Evolutionary conservation across 352 stramenopile species (phyloP), one percentile per base, ranked within the genome.

Genomic region (Phytophthora agathidicida): DNA sequence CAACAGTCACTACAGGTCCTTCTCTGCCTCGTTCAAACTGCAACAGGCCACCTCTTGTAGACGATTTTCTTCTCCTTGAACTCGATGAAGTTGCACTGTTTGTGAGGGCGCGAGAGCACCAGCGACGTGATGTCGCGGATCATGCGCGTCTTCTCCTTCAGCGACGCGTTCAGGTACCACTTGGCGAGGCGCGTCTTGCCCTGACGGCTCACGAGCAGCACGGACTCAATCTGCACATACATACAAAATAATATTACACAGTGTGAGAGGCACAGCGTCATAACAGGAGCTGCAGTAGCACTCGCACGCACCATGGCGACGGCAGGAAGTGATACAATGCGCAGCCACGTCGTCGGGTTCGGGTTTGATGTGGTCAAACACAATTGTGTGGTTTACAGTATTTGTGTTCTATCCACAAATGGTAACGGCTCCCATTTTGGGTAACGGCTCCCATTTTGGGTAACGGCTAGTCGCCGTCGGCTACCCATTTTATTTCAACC

Each of bases 1-100:
- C 43, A 20, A 23, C 14, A 33, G 26, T 36, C 26, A 49, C 3
- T 14, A 36, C 9, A 20, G 3, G 0, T 37, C n/a, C 7, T 7
- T 26, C 14, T 39, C 22, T 7, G 19, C 7, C 3, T 19, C 5
- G 14, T 17, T 19, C 19, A 16, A 13, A 22, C 39, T 24, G 8
- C 10, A 38, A 5, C 30, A 10, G 5, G 9, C 10, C n/a, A 96
- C 76, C 97, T 79, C 75, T 98, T 93, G 79, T 99, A 99, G 5
- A 99, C 91, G 65, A 99, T 98, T 71, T 99, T 99, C 68, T 98
- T 97, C 46, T 98, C 91, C 66, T 97, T 96, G 81, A 98, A 98
- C 74, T 99, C 97, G 65, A 99, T 98, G 67, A 99, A 99, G 60
- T 95, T 95, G 71, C 80, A 91, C 65, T 95, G 86, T 56, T 95